These are phyloP conservation scores for Eimeria acervulina DNA, from an alignment of 169 alveolate genomes.

Conservation along the genomic window DNA sequence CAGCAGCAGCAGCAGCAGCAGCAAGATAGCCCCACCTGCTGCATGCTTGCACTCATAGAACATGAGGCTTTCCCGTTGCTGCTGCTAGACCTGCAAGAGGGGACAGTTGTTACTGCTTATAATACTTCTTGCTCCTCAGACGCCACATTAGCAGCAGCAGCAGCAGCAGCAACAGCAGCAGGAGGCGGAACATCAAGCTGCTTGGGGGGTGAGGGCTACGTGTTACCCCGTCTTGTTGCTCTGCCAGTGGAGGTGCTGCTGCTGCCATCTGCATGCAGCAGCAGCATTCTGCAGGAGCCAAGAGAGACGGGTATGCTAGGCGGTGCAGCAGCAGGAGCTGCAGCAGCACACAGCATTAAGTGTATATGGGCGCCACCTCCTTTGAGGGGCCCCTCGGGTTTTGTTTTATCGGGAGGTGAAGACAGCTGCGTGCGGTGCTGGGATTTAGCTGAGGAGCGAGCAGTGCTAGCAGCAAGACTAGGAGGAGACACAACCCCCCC, in stretches of 20 bases:
- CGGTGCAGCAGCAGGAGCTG: slow-evolving; percentile 3
- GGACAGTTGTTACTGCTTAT: slow-evolving; percentile 13
- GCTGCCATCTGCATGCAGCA: not conserved
- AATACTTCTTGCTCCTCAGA: slow-evolving; percentile 8
- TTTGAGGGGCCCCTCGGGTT: slow-evolving; percentile 67
- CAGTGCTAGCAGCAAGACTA: slow-evolving; percentile 31
- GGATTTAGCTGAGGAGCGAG: slow-evolving; percentile 68
- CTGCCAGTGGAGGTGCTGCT: not conserved
- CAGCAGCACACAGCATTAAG: slow-evolving; percentile 36
- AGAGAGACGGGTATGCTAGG: not conserved
- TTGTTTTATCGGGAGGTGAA: slow-evolving; percentile 64
- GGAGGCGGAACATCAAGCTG: not conserved
- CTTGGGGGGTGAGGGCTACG: not conserved
- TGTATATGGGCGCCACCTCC: slow-evolving; percentile 73
- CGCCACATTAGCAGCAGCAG: slow-evolving; percentile 36
- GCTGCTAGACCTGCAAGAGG: slow-evolving; percentile 45
- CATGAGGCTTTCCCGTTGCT: slow-evolving; percentile 52
- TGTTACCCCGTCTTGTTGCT: not conserved
- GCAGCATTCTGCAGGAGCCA: not conserved
- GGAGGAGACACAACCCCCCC: not conserved
- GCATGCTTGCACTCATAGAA: slow-evolving; percentile 52
- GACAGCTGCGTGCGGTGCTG: slow-evolving; percentile 76
- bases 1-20: slow-evolving; percentile 11
- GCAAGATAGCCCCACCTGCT: slow-evolving; percentile 27
- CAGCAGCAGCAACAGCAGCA: slow-evolving; percentile 3